Base-by-base conservation (phyloP, 495 filamentous ascomycete species). In the Amniculicola lignicola region DNA sequence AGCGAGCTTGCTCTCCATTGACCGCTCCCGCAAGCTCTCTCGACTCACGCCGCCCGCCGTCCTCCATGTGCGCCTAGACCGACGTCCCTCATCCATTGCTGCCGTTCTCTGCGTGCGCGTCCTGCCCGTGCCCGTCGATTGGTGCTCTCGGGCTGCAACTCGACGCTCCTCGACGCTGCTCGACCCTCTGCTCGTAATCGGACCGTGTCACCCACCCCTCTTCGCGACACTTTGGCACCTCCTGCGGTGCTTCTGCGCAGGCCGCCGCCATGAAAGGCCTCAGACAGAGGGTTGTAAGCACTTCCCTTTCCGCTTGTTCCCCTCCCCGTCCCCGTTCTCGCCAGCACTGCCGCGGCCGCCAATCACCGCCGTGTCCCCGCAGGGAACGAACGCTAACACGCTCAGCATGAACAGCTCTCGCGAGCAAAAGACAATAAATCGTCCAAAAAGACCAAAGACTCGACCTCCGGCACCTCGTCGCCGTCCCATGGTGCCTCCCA, bases 261-360 rank as follows among this genome's bases (percentile, higher is more conserved):
- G 54, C 42, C 60, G 54, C 54, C 47, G 44, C 39, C 43, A 97
- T 98, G 93, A 96, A 96, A 78, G 85, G 89, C 69, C 95, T 98
- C 74, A 87, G 93, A 76, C 89, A 95, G 78, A 86, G 87, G 86
- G 94, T 97, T 77, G 92, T 95, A 79, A 79, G 92, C 86, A 59
- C 54, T 41, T 61, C 62, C 42, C 31, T 59, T 65, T 41, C 65
- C 51, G 48, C 55, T 63, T 54, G 22, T 63, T 24, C 48, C 39
- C 50, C 47, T 59, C 63, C 54, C 19, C 10, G 18, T 46, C 16
- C 29, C 28, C n/a, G 31, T 43, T 29, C n/a, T 44, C 16, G 27
- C 25, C 38, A 27, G 22, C n/a, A n/a, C n/a, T 15, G 22, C n/a
- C 43, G 21, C 31, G 16, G 7, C 49, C 22, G 11, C 52, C 21